A percentile compares a stretch with the other conserved stretches of the same genome.
These are phyloP conservation scores for Dictyostelium purpureum DNA, from an alignment of 78 protist species.

Conservation along the genomic window DNA sequence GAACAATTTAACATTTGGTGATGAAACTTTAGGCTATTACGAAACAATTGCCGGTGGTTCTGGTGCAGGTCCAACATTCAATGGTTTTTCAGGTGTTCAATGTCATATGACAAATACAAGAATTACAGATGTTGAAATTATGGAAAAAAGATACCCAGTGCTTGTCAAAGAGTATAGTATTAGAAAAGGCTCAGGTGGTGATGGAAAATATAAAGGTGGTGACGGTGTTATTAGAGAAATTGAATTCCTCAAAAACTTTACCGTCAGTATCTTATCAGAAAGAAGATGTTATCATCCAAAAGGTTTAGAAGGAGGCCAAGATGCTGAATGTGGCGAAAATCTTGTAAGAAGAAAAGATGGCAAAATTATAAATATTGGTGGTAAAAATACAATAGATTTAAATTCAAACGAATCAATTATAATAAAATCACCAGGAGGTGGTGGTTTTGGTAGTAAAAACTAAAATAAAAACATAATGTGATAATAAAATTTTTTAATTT, in stretches of 20 bases:
- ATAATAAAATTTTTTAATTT: no score
- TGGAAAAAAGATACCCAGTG: conserved; percentile 95
- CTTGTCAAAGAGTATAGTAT: conserved; percentile 82
- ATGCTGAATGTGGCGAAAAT: conserved; percentile 90
- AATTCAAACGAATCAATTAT: conserved; percentile 80
- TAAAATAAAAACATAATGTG: neutral
- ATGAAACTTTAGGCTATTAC: conserved; percentile 91
- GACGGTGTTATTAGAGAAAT: conserved; percentile 93
- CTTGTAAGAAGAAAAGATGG: conserved; percentile 59
- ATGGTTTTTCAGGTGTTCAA: conserved; percentile 95
- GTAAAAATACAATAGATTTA: conserved; percentile 76
- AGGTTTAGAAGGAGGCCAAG: conserved; percentile 90
- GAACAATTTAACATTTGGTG: conserved; percentile 98
- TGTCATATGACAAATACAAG: conserved; percentile 99
- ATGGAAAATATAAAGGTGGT: conserved; percentile 91
- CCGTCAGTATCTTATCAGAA: conserved; percentile 84
- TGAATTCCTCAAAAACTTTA: conserved; percentile 73
- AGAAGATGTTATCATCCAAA: conserved; percentile 82
- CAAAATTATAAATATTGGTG: conserved; percentile 85
- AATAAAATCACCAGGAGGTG: conserved; percentile 84
- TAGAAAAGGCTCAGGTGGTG: conserved; percentile 94
- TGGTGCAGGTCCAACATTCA: conserved; percentile 94
- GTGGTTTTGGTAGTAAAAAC: conserved; percentile 71
- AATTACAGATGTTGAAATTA: conserved; percentile 95
- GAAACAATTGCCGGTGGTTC: conserved; percentile 98